Conservation (phyloP, 176 grass and related monocot species). For the Aegilops umbellulata region DNA sequence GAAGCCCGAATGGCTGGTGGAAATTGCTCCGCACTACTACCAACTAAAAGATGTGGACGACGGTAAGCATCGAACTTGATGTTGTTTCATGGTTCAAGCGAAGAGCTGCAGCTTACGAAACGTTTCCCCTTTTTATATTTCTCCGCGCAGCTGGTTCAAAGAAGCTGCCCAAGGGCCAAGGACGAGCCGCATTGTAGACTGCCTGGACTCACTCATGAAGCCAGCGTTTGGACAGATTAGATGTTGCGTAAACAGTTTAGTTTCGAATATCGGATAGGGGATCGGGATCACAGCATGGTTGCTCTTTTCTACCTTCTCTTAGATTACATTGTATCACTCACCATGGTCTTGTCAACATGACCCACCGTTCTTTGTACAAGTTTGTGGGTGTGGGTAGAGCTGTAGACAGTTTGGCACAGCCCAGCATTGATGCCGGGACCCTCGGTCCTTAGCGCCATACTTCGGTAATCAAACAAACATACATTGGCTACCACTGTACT, state of each 20-base stretch:
- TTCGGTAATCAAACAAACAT: too few relatives aligned
- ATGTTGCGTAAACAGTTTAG: neutral
- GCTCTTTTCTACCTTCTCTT: neutral
- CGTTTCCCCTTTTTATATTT: neutral
- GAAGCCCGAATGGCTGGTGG: slow-evolving; percentile 84
- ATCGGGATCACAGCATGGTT: neutral
- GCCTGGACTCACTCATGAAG: neutral
- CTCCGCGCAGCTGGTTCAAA: slow-evolving; percentile 57
- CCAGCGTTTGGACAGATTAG: neutral
- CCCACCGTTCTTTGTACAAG: neutral
- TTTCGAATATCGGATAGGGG: neutral
- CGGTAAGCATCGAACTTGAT: slow-evolving; percentile 40
- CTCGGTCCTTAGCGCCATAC: too few relatives aligned
- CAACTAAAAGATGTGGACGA: slow-evolving; percentile 92
- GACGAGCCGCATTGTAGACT: slow-evolving; percentile 53
- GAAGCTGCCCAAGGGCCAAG: slow-evolving; percentile 75
- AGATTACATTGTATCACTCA: neutral
- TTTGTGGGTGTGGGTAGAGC: neutral
- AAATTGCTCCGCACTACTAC: slow-evolving; percentile 95
- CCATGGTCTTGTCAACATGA: neutral
- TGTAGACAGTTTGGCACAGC: neutral
- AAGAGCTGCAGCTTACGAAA: slow-evolving; percentile 3
- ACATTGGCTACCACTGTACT: too few relatives aligned
- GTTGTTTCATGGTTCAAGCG: neutral
- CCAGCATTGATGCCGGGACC: neutral